Base-by-base conservation (phyloP, 2,329 filamentous ascomycete genomes). In the Beauveria pseudobassiana region DNA sequence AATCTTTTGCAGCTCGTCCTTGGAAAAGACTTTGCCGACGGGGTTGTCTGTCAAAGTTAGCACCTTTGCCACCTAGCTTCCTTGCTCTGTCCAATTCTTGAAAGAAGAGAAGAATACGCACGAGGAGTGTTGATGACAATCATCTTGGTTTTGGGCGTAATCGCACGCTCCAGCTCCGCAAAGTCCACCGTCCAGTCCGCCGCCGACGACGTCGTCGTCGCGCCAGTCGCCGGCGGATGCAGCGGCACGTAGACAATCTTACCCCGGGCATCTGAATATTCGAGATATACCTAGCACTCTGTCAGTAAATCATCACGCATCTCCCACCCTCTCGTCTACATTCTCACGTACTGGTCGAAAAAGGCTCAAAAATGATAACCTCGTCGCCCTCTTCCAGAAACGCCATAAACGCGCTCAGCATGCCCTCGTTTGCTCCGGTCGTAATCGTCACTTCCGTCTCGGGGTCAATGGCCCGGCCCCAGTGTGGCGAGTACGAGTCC, bases 221-320 rank as follows among this genome's bases (percentile, higher is more conserved):
- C 88, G 56, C 95, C 95, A 51, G 91, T 87, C 65, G 84, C 82
- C 10, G 95, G 95, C 30, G 95, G 93, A 64, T 95, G 90, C 72
- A 99, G 81, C n/a, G 95, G 93, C 26, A 98, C 93, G 72, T 97
- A 98, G 68, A 93, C 88, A 65, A 98, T 91, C 72, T 88, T 96
- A 67, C 95, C 95, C 95, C 95, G 1, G 95, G 87, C 93, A 99
- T 98, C 75, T 97, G 90, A 66, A 99, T 98, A 76, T 99, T 99
- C 80, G 88, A 92, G 67, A 99, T 96, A 74, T 98, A 96, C 68
- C 83, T 86, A 38, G 34, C 34, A 38, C 34, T 7, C 30, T 55
- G 42, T 30, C 40, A 38, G 18, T n/a, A 2, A 14, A 14, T 38
- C 40, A 2, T 30, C 30, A 22, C 49, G 14, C 18, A 34, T 45